Evolutionary conservation across 805 yeast genomes (phyloP).

Genomic region (Tetrapisispora iriomotensis): DNA sequence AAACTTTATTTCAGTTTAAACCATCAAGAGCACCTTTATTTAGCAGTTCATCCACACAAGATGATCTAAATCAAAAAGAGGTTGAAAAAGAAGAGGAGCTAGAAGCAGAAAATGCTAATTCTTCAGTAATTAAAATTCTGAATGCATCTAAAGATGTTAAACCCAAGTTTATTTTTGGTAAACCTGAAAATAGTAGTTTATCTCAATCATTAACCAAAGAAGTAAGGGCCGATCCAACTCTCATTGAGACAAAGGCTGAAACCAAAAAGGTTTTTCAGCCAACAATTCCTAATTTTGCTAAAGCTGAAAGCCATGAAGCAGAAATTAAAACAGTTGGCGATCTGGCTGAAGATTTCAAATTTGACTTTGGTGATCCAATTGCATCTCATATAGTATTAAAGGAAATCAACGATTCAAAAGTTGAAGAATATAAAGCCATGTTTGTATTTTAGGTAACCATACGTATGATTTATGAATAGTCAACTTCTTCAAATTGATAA

Average conservation of each 20-base stretch:
- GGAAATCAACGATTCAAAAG: conserved; percentile 13
- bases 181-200: not conserved
- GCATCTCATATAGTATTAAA: conserved; percentile 10
- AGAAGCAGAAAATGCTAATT: not conserved
- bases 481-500: not conserved
- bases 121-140: not conserved
- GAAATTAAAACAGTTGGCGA: too few species aligned
- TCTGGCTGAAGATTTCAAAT: conserved; percentile 2
- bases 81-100: not conserved
- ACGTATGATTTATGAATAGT: not conserved
- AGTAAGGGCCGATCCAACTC: too few species aligned
- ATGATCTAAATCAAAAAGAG: not conserved
- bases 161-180: not conserved
- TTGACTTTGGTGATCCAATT: conserved; percentile 15
- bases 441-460: conserved; percentile 14
- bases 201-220: not conserved
- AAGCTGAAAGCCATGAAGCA: not conserved
- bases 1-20: too few species aligned
- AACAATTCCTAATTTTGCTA: not conserved
- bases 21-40: too few species aligned
- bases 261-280: not conserved
- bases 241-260: too few species aligned
- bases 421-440: conserved; percentile 14
- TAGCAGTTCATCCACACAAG: too few species aligned
- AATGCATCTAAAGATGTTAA: not conserved